Conservation (phyloP, 2,329 filamentous ascomycete genomes). For the Pseudocercospora crystallina region DNA sequence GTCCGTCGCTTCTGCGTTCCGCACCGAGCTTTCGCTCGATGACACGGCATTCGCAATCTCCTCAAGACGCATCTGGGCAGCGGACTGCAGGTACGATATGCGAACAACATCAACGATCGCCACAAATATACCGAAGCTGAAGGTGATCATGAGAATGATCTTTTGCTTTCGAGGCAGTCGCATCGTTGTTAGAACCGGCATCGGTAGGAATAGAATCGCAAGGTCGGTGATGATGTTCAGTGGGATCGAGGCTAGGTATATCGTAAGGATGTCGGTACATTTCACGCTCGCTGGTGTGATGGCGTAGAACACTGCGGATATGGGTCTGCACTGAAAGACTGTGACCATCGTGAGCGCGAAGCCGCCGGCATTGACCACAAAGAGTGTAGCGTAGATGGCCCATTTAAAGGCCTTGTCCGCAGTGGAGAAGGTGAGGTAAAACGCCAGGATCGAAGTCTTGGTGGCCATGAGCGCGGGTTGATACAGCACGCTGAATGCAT, state of each 20-base stretch:
- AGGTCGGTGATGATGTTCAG: constrained; percentile 91
- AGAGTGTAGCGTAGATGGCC: constrained; percentile 77
- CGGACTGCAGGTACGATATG: constrained; percentile 84
- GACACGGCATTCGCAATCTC: constrained; percentile 30
- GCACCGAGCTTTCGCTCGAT: constrained; percentile 1
- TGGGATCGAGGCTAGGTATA: constrained; percentile 74
- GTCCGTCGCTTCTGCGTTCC: constrained; percentile 47
- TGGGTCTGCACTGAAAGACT: constrained; percentile 79
- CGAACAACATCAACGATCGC: constrained; percentile 84
- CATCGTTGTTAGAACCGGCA: constrained; percentile 86
- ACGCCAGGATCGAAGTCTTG: constrained; percentile 88
- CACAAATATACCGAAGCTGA: constrained; percentile 83
- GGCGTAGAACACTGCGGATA: constrained; percentile 65
- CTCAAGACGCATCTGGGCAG: constrained; percentile 51
- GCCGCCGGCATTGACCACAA: constrained; percentile 76
- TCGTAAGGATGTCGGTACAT: constrained; percentile 62
- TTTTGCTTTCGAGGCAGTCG: constrained; percentile 82
- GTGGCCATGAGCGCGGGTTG: constrained; percentile 88
- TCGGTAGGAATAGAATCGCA: constrained; percentile 80
- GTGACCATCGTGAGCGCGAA: constrained; percentile 80
- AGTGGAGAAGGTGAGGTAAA: constrained; percentile 80
- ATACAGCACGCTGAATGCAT: constrained; percentile 62
- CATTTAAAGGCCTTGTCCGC: constrained; percentile 75
- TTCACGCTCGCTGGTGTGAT: constrained; percentile 46
- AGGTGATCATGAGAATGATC: constrained; percentile 80